Evolutionary conservation across 2,329 filamentous ascomycete genomes (phyloP).

Genomic region (Sordariomycetes sp.): DNA sequence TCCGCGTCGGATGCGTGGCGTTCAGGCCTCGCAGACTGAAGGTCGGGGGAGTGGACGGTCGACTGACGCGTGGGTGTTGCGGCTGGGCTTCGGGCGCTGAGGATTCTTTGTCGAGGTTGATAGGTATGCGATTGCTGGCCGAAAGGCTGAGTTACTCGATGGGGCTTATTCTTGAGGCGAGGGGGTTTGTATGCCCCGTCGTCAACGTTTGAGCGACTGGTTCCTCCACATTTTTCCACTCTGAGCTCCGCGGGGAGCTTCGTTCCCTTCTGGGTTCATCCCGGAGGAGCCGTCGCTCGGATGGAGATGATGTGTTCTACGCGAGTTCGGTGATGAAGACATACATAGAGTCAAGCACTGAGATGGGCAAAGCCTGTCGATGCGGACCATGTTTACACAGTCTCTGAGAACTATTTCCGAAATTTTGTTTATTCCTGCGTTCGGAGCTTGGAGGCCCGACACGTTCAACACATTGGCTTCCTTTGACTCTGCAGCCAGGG

Average conservation of each 20-base stretch:
- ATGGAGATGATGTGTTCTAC: neutral
- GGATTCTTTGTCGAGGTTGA: slow-evolving; percentile 83
- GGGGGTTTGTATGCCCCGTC: slow-evolving; percentile 44
- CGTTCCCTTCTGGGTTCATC: neutral
- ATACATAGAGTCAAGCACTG: slow-evolving; percentile 14
- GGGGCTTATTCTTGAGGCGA: slow-evolving; percentile 99
- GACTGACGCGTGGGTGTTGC: slow-evolving; percentile 42
- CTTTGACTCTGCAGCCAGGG: too few relatives aligned
- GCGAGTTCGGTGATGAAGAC: slow-evolving; percentile 12
- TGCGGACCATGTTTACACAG: slow-evolving; percentile 9
- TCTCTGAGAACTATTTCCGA: slow-evolving; percentile 9
- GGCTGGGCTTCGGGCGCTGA: slow-evolving; percentile 36
- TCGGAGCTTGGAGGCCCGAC: too few relatives aligned
- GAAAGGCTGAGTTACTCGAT: slow-evolving; percentile 82
- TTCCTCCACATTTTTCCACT: slow-evolving; percentile 11
- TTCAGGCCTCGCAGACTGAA: too few relatives aligned
- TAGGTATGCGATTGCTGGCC: slow-evolving; percentile 95
- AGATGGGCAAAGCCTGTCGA: slow-evolving; percentile 6
- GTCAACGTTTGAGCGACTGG: slow-evolving; percentile 1
- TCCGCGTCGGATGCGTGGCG: slow-evolving; percentile 37
- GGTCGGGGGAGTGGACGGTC: slow-evolving; percentile 14
- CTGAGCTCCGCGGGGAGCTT: slow-evolving; percentile 10
- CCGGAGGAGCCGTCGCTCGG: neutral
- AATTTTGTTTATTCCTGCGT: slow-evolving; percentile 1
- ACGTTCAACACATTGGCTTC: too few relatives aligned